Evolutionary conservation across 2,329 filamentous ascomycete species (phyloP).

Genomic region (Xylariaceae sp.): DNA sequence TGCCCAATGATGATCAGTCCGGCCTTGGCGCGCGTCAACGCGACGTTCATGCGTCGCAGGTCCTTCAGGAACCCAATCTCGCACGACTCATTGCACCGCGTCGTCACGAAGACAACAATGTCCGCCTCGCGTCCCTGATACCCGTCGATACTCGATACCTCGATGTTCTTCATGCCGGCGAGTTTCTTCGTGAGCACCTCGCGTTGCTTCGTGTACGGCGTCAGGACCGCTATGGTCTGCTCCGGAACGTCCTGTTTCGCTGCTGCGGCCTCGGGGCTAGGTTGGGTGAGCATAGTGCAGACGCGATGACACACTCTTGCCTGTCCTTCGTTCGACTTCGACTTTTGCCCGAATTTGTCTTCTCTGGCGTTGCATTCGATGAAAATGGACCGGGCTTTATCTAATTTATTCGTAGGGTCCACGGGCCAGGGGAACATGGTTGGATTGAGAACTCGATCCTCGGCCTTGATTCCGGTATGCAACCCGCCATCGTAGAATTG

Average conservation of each 20-base stretch:
- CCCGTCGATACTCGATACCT: slow-evolving; percentile 12
- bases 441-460: not conserved
- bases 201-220: slow-evolving; percentile 7
- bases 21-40: slow-evolving; percentile 2
- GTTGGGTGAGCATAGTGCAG: slow-evolving; percentile 4
- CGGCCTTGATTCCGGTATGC: not conserved
- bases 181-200: slow-evolving; percentile 12
- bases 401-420: not conserved
- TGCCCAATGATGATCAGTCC: slow-evolving; percentile 10
- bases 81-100: slow-evolving; percentile 7
- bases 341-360: slow-evolving; percentile 1
- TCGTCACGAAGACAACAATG: slow-evolving; percentile 11
- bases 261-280: not conserved
- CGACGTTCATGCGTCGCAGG: slow-evolving; percentile 8
- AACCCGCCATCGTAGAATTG: slow-evolving; percentile 9
- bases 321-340: slow-evolving; percentile 11
- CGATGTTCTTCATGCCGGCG: slow-evolving; percentile 4
- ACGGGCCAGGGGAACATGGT: slow-evolving; percentile 8
- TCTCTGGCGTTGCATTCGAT: slow-evolving; percentile 4
- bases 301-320: slow-evolving; percentile 5
- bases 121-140: slow-evolving; percentile 12
- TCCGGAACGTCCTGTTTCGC: not conserved
- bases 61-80: slow-evolving; percentile 7
- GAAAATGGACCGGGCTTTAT: slow-evolving; percentile 5
- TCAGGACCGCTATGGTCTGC: slow-evolving; percentile 11